Evolutionary conservation across 345 rosid species (phyloP).

Genomic region (Streptanthus diversifolius): DNA sequence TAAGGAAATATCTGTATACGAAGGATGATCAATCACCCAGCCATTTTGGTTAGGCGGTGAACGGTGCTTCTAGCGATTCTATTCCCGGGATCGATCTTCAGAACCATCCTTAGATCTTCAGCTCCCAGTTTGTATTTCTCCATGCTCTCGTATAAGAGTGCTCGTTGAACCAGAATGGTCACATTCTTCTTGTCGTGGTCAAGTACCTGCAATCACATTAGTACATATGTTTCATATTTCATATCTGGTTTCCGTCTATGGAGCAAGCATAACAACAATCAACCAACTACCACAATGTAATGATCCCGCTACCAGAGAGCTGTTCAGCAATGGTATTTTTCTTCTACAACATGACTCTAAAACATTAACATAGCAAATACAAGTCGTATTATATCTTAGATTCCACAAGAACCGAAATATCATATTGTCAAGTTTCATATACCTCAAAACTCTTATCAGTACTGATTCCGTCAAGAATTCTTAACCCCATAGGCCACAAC

Average conservation of each 20-base stretch:
- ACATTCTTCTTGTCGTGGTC: constrained; percentile 68
- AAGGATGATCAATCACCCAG: constrained; percentile 32
- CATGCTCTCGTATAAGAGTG: constrained; percentile 95
- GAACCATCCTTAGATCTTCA: constrained; percentile 86
- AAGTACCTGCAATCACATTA: constrained; percentile 57
- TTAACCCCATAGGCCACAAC: neutral
- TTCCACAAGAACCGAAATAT: neutral
- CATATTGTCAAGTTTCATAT: neutral
- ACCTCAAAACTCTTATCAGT: neutral
- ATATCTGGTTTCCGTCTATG: neutral
- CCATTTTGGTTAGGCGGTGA: constrained; percentile 88
- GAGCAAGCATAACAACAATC: neutral
- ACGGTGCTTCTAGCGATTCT: constrained; percentile 94
- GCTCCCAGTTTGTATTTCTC: constrained; percentile 97
- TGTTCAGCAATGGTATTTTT: neutral
- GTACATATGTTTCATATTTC: neutral
- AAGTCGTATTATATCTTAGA: neutral
- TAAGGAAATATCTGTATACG: neutral
- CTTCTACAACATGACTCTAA: neutral
- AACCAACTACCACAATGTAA: neutral
- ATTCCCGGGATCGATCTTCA: constrained; percentile 82
- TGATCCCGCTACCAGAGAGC: neutral
- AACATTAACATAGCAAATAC: neutral
- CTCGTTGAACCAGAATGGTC: constrained; percentile 76
- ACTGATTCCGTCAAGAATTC: neutral